Evolutionary conservation across 768 basidiomycete species (phyloP), one percentile per base, ranked within the genome.

Genomic region (Suillus paluster): DNA sequence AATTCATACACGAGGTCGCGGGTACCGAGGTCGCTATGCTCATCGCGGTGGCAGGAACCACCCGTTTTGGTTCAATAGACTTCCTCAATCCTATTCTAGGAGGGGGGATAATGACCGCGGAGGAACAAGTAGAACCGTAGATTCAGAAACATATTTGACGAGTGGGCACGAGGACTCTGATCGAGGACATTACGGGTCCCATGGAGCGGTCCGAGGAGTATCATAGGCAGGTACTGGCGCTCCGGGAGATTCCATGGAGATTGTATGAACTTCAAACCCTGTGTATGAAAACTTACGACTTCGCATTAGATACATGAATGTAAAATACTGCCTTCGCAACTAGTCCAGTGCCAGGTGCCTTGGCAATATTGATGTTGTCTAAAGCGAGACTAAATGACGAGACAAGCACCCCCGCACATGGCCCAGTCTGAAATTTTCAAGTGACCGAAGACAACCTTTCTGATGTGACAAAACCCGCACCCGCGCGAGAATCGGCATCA

Each of bases 1-100:
- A 30, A 38, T 39, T 42, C 63, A 58, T 59, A 65, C 66, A 68
- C 71, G 63, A 68, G 73, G 38, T 39, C 23, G 23, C 58, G 46
- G 65, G 41, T 23, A 57, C 55, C 65, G 65, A 34, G 66, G 66
- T 59, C 48, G 60, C 58, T 61, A 15, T 66, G 58, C 60, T 27
- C 42, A 62, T 62, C 73, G 60, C 63, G 64, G 63, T 63, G 25
- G 56, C 38, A 48, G 56, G 55, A 45, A 48, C 38, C 56, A 53
- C 21, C 58, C 30, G 44, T 57, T 30, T 45, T 25, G 56, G 27
- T 57, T 42, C 27, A 38, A 53, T 34, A 58, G 42, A 39, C 46
- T 19, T 52, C n/a, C 23, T 53, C 23, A 33, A 17, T 59, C 44
- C 59, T 15, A 59, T 44, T 33, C 41, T 56, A n/a, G 39, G 17